Conservation (phyloP, 2,329 filamentous ascomycete genomes). For the Fusarium sarcochroum region DNA sequence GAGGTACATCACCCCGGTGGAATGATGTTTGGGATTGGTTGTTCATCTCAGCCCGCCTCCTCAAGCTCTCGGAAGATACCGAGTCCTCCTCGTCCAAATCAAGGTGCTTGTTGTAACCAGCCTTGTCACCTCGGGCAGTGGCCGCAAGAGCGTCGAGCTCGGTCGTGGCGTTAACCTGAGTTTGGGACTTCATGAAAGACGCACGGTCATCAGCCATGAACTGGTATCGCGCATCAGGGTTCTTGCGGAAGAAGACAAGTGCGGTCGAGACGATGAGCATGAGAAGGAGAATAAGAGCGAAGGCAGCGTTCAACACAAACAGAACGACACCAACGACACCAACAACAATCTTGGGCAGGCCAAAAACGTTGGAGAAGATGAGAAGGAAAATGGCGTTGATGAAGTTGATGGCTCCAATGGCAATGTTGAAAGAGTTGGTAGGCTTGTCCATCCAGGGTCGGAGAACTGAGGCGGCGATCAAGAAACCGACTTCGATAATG, state of each 20-base stretch:
- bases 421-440: constrained; percentile 96
- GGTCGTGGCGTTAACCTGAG: constrained; percentile 80
- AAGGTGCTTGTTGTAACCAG: constrained; percentile 62
- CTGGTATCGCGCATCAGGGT: constrained; percentile 94
- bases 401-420: constrained; percentile 91
- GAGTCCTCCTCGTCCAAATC: constrained; percentile 61
- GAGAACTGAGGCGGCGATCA: constrained; percentile 84
- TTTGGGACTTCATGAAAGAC: constrained; percentile 97
- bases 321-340: constrained; percentile 92
- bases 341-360: constrained; percentile 84
- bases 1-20: constrained; percentile 47
- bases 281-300: constrained; percentile 84
- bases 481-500: constrained; percentile 82
- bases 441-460: constrained; percentile 99
- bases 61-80: constrained; percentile 56
- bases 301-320: constrained; percentile 88
- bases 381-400: constrained; percentile 90
- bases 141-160: constrained; percentile 92
- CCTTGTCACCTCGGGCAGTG: constrained; percentile 88
- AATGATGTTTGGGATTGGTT: constrained; percentile 54
- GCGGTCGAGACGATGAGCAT: constrained; percentile 76
- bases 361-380: constrained; percentile 89
- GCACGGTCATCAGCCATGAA: constrained; percentile 96
- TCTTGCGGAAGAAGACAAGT: constrained; percentile 87
- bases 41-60: constrained; percentile 53